Base-by-base conservation (phyloP, 1,139 yeast genomes). In the Hyphopichia fennica region DNA sequence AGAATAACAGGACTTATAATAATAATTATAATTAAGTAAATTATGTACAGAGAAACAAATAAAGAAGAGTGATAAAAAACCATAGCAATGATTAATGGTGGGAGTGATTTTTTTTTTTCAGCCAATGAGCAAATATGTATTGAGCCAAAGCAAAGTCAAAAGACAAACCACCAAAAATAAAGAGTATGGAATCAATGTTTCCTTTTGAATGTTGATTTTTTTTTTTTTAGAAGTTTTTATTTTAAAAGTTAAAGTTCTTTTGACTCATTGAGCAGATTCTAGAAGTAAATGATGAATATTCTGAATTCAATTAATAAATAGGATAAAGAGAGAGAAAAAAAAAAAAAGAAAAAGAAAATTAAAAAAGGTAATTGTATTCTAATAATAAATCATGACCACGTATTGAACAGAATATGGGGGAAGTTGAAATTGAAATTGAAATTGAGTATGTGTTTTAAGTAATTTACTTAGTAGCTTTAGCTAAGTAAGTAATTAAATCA, bases 401-500 rank as follows among this genome's bases (percentile, higher is more conserved):
- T 28, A 28, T n/a, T 28, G 8, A 27, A 27, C 29, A 27, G 13
- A 11, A 27, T 7, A 27, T 7, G 4, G 29, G 29, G 5, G n/a
- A 27, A 28, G 7, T 22, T 7, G 25, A 7, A 10, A 22, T 22
- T n/a, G n/a, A n/a, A n/a, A n/a, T n/a, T n/a, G n/a, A 8, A 6
- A 33, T 31, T 22, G 10, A 7, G 25, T 22, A 22, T 10, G 10
- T 7, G 25, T 22, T 22, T n/a, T 22, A 10, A 22, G 4, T 13
- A 28, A 42, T 41, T 72, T 81, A 81, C 72, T 82, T 82, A 69
- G 88, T 75, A 55, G 96, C 96, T 51, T 71, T 69, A 58, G 77
- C 80, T 77, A 91, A 82, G 87, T 89, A 93, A 60, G 99, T 81
- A 63, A 93, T 75, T 72, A 93, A 79, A 71, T 93, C 98, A 77